Percentiles rank a stretch among this genome's conserved stretches.
These are phyloP conservation scores for Suillus subluteus DNA, from an alignment of 768 basidiomycete genomes.

Conservation along the genomic window DNA sequence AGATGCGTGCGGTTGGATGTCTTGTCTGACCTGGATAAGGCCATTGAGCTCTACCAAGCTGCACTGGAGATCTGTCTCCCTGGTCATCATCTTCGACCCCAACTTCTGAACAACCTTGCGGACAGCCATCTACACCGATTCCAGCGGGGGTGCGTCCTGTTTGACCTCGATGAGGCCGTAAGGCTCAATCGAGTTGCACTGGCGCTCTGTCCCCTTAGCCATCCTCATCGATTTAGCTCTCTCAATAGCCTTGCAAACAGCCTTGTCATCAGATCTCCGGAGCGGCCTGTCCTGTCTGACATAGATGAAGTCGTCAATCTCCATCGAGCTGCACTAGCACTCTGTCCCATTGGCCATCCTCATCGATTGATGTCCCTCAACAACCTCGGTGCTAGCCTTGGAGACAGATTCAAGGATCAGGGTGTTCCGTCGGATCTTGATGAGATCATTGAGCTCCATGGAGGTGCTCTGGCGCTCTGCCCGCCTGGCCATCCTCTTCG, in stretches of 20 bases:
- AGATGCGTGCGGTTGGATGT: constrained; percentile 13
- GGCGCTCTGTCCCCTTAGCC: constrained; percentile 23
- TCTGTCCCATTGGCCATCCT: constrained; percentile 19
- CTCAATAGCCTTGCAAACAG: constrained; percentile 21
- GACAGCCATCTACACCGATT: constrained; percentile 14
- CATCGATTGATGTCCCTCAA: constrained; percentile 19
- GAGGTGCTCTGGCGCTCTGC: constrained; percentile 11
- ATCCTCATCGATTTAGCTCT: constrained; percentile 17
- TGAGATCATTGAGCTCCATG: constrained; percentile 22
- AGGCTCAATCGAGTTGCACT: constrained; percentile 19
- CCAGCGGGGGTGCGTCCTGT: constrained; percentile 8
- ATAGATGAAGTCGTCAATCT: constrained; percentile 31
- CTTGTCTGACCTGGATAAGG: constrained; percentile 18
- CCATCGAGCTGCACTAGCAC: constrained; percentile 26
- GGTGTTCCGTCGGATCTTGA: constrained; percentile 31
- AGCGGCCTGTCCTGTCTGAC: constrained; percentile 22
- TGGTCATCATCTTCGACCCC: constrained; percentile 15
- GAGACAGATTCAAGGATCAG: constrained; percentile 23
- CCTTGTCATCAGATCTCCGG: constrained; percentile 20
- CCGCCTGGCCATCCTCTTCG: constrained; percentile 10
- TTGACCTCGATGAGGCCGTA: constrained; percentile 24
- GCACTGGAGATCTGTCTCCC: constrained; percentile 14
- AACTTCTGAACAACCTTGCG: constrained; percentile 20
- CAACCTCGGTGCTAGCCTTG: constrained; percentile 24
- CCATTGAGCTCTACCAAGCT: constrained; percentile 6